Evolutionary conservation across 495 filamentous ascomycete species (phyloP).

Genomic region (Aspergillus nanangensis): DNA sequence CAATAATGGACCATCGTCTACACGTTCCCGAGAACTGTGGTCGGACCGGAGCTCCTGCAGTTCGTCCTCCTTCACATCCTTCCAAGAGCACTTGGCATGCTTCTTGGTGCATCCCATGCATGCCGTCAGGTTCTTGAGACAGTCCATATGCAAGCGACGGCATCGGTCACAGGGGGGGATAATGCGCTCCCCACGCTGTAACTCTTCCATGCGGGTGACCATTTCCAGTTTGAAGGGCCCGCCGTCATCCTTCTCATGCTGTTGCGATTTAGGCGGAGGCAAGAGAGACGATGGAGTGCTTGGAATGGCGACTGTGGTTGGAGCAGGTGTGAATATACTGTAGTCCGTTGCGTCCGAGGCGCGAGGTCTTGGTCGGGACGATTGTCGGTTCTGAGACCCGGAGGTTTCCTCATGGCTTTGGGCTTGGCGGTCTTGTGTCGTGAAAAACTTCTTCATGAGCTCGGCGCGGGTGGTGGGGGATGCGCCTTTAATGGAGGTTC

Average conservation of each 20-base stretch:
- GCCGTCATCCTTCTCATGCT: constrained; percentile 53
- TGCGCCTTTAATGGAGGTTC: constrained; percentile 46
- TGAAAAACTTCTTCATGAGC: constrained; percentile 55
- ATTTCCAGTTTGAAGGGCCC: constrained; percentile 63
- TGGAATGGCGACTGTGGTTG: constrained; percentile 46
- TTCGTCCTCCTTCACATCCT: constrained; percentile 68
- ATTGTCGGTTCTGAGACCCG: constrained; percentile 20
- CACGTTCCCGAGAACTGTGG: constrained; percentile 12
- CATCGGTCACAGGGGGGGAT: constrained; percentile 80
- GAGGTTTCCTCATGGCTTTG: constrained; percentile 32
- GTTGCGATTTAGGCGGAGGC: constrained; percentile 44
- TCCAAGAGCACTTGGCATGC: constrained; percentile 83
- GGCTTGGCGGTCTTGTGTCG: constrained; percentile 46
- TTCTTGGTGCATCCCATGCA: constrained; percentile 86
- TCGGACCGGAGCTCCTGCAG: constrained; percentile 33
- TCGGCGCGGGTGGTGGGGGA: constrained; percentile 50
- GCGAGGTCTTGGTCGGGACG: constrained; percentile 29
- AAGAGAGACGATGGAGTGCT: constrained; percentile 47
- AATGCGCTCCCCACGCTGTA: constrained; percentile 66
- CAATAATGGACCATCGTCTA: constrained; percentile 14
- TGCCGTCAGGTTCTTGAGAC: constrained; percentile 77
- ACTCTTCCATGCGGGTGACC: constrained; percentile 68
- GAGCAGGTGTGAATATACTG: constrained; percentile 31
- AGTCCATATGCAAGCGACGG: constrained; percentile 72
- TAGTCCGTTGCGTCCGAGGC: constrained; percentile 36